Conservation (phyloP, 192 early-diverging fungal species). For the Chytriomyces hyalinus region DNA sequence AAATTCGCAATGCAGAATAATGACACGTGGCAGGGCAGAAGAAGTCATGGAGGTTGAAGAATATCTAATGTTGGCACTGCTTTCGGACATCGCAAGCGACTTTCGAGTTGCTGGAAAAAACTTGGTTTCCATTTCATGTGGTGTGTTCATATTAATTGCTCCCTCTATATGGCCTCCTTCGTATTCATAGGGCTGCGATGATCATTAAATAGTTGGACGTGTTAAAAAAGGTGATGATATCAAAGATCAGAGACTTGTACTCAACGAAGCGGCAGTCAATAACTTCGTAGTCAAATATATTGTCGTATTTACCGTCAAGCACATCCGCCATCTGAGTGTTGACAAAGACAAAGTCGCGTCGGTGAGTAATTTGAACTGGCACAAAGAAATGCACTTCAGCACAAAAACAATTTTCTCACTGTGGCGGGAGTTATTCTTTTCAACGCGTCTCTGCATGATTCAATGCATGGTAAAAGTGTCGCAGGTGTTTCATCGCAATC, state of each 20-base stretch:
- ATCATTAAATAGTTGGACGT: neutral
- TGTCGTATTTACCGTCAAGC: constrained; percentile 67
- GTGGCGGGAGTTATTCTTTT: constrained; percentile 40
- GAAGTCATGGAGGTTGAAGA: neutral
- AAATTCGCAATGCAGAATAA: constrained; percentile 90
- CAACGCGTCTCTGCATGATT: constrained; percentile 28
- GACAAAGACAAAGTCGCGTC: neutral
- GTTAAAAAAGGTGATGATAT: neutral
- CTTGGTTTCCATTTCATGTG: constrained; percentile 62
- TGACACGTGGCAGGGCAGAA: constrained; percentile 35
- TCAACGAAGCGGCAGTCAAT: constrained; percentile 79
- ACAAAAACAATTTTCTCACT: constrained; percentile 11
- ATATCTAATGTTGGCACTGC: no score
- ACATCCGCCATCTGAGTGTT: constrained; percentile 61
- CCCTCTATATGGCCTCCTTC: constrained; percentile 81
- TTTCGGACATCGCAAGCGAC: no score
- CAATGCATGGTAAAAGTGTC: neutral
- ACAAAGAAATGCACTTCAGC: neutral
- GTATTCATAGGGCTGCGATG: constrained; percentile 73
- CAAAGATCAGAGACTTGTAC: no score
- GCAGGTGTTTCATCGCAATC: neutral
- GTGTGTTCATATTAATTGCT: constrained; percentile 73
- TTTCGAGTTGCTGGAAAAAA: constrained; percentile 52
- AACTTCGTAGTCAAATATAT: constrained; percentile 63
- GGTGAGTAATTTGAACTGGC: neutral